Conservation (phyloP, 176 grass and related monocot genomes). For the Oryza punctata region DNA sequence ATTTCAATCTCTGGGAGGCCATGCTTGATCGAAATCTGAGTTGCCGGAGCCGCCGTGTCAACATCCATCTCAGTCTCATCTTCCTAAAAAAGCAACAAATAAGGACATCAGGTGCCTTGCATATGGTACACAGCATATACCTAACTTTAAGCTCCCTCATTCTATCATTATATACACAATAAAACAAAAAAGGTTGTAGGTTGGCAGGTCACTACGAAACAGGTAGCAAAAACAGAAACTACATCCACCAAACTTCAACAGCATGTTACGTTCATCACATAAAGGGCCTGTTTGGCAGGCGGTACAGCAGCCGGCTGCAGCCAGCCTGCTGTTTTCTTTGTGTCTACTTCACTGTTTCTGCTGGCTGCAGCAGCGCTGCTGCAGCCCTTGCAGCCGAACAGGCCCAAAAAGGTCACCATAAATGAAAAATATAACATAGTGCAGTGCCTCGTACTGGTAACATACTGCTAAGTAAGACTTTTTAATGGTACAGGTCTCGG, state of each 20-base stretch:
- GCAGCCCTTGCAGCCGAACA: too few species aligned
- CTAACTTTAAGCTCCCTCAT: not conserved
- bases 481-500: not conserved
- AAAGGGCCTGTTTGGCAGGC: too few species aligned
- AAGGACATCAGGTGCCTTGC: not conserved
- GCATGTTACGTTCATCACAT: not conserved
- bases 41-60: conserved; percentile 43
- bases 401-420: too few species aligned
- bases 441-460: not conserved
- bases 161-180: not conserved
- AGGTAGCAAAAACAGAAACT: not conserved
- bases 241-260: not conserved
- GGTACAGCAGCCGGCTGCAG: too few species aligned
- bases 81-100: conserved; percentile 48
- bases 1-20: conserved; percentile 82
- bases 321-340: too few species aligned
- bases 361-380: too few species aligned
- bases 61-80: conserved; percentile 75
- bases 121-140: not conserved
- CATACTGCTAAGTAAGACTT: not conserved
- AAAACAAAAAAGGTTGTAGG: not conserved
- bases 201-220: not conserved
- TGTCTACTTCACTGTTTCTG: too few species aligned
- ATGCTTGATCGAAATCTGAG: conserved; percentile 63
- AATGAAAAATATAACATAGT: not conserved